Base-by-base conservation (phyloP, 1,284 basidiomycete genomes). In the Xerocomus nothofagi region DNA sequence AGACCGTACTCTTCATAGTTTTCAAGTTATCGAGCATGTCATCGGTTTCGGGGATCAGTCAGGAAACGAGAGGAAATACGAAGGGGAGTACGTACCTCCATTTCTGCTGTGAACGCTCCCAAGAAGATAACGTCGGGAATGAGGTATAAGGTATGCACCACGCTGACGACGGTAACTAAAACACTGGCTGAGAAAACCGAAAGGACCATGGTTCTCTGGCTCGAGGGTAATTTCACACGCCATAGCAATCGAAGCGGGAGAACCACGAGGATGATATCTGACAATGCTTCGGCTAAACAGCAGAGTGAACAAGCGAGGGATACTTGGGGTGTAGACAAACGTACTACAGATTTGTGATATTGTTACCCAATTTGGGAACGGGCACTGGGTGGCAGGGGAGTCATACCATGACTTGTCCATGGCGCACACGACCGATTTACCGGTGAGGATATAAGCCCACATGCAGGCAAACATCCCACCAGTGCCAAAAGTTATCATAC, bases 101-200 rank as follows among this genome's bases (percentile, higher is more conserved):
- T 23, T 24, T 56, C 32, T 6, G 55, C 54, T 0, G 55, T 65
- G n/a, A 43, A 9, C 1, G 44, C 53, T 20, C 34, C 39, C n/a
- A 46, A 23, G 10, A 55, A 56, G 4, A 23, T 8, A 7, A 36
- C 23, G 1, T 5, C 26, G 9, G 37, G 33, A 14, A 68, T 51
- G 38, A 67, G 37, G 37, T 60, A 66, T 5, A 39, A n/a, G 0
- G 64, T 59, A 14, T 68, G 64, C 4, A 59, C 55, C 17, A 39
- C 55, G 40, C 64, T 67, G 40, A 66, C 41, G 10, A 59, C 39
- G 36, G 49, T 67, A 14, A 62, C 56, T 23, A 69, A 34, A 23
- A 69, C 49, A 12, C 60, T 67, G n/a, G 64, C 27, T 11, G 64
- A 66, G 47, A 69, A 66, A 27, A 69, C 54, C 0, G 56, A 54